These are phyloP conservation scores for Arabidopsis lyrata DNA, from an alignment of 441 rosid species.

Conservation along the genomic window DNA sequence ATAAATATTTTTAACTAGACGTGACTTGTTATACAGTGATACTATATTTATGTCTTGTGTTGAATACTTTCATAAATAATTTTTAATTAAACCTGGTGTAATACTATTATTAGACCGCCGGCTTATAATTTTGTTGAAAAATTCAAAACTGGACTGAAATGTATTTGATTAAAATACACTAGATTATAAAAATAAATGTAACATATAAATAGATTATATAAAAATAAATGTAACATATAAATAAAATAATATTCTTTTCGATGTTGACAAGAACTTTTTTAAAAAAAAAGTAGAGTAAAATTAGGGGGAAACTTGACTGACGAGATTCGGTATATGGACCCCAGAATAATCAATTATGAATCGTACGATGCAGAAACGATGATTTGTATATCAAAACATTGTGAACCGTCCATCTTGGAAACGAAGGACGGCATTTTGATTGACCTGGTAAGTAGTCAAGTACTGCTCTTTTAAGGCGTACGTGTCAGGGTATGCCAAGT, in stretches of 20 bases:
- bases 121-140: conserved; percentile 28
- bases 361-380: conserved; percentile 18
- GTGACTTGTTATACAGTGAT: neutral
- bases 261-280: conserved; percentile 11
- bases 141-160: neutral
- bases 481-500: conserved; percentile 29
- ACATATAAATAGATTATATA: no score
- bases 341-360: conserved; percentile 16
- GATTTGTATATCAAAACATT: neutral
- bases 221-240: no score
- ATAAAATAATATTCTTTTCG: neutral
- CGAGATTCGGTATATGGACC: conserved; percentile 21
- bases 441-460: conserved; percentile 20
- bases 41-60: no score
- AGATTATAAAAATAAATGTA: no score
- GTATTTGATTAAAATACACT: no score
- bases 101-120: conserved; percentile 29
- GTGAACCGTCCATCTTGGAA: conserved; percentile 11
- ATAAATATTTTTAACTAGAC: neutral
- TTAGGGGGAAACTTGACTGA: conserved; percentile 28
- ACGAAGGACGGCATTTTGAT: conserved; percentile 8
- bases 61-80: neutral
- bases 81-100: neutral
- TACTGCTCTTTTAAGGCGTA: conserved; percentile 20
- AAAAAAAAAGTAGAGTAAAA: neutral